Evolutionary conservation across 2,329 filamentous ascomycete genomes (phyloP), one percentile per base, ranked within the genome.

Genomic region (Fonsecaea monophora): DNA sequence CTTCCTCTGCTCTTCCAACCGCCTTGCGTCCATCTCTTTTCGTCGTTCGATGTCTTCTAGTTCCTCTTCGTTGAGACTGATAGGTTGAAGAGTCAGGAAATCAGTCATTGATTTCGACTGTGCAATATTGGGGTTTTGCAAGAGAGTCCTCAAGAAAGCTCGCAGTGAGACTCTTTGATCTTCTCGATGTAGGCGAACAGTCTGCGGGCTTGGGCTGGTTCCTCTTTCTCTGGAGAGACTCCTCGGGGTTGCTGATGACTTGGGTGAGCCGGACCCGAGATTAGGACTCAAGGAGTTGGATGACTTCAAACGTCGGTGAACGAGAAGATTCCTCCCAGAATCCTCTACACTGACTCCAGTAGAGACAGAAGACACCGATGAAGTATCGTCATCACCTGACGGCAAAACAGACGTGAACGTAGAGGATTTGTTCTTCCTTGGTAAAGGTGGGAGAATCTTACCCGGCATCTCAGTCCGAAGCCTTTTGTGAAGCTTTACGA

Each of bases 81-180:
- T 86, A 0, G 90, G 89, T n/a, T 91, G 82, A 1, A 82, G 82
- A 0, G 89, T 91, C 37, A 99, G 80, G 73, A 99, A 99, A 1
- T 96, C 91, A 62, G 89, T 82, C 81, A 99, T 91, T 0, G 94
- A 89, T 75, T 89, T 91, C 0, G 93, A 96, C 65, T 89, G 87
- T 40, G 94, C 92, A 68, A 96, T 89, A 69, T 93, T 90, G 38
- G 90, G 88, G 73, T 97, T 96, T 55, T 94, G 88, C 32, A 99
- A 80, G 12, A 98, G 83, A 21, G 90, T 92, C 50, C 95, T 87
- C n/a, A 99, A 80, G 77, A 95, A 98, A 0, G 95, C 94, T 62
- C 95, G 87, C 4, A 99, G 83, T 1, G 94, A 98, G 18, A 98
- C 91, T 71, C 95, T 87, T 79, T 98, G 95, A 72, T 88, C 90